Percentiles rank a stretch among this genome's conserved stretches.
Conservation (phyloP, 2,329 filamentous ascomycete species). For the Colletotrichum caudatum region DNA sequence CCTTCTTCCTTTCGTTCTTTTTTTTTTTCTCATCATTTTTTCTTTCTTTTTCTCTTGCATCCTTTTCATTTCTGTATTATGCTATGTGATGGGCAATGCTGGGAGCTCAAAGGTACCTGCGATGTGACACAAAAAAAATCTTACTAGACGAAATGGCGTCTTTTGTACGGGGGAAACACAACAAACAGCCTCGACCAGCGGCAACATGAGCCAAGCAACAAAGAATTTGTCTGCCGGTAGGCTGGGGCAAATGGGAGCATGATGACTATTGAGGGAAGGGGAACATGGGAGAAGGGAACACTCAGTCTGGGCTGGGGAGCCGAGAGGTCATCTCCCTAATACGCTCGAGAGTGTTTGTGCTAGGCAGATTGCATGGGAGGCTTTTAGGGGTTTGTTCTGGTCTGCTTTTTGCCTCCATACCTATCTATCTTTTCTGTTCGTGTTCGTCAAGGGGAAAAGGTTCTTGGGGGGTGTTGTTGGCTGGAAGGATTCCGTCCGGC, state of each 20-base stretch:
- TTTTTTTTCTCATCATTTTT: no score
- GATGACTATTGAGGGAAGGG: neutral
- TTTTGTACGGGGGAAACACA: slow-evolving; percentile 26
- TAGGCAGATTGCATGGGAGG: slow-evolving; percentile 24
- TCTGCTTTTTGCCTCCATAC: slow-evolving; percentile 12
- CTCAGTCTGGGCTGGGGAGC: neutral
- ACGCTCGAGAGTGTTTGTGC: slow-evolving; percentile 2
- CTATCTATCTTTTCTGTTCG: no score
- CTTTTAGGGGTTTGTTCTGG: slow-evolving; percentile 15
- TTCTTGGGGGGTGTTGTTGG: neutral
- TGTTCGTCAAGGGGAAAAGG: neutral
- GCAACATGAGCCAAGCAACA: slow-evolving; percentile 12
- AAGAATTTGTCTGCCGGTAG: slow-evolving; percentile 2
- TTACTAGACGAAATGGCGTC: slow-evolving; percentile 33
- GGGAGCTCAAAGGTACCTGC: slow-evolving; percentile 17
- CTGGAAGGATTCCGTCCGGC: neutral
- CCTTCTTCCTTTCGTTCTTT: neutral
- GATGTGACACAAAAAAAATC: slow-evolving; percentile 24
- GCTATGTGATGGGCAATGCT: slow-evolving; percentile 18
- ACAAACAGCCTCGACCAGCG: neutral
- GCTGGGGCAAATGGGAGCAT: slow-evolving; percentile 23
- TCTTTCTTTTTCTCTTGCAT: slow-evolving; percentile 10
- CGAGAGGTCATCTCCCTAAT: neutral
- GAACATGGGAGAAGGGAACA: slow-evolving; percentile 3
- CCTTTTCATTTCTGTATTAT: slow-evolving; percentile 19